A percentile compares a stretch with the other conserved stretches of the same genome.
Evolutionary conservation across 2,329 filamentous ascomycete genomes (phyloP).

Genomic region (Penicillium griseofulvum): DNA sequence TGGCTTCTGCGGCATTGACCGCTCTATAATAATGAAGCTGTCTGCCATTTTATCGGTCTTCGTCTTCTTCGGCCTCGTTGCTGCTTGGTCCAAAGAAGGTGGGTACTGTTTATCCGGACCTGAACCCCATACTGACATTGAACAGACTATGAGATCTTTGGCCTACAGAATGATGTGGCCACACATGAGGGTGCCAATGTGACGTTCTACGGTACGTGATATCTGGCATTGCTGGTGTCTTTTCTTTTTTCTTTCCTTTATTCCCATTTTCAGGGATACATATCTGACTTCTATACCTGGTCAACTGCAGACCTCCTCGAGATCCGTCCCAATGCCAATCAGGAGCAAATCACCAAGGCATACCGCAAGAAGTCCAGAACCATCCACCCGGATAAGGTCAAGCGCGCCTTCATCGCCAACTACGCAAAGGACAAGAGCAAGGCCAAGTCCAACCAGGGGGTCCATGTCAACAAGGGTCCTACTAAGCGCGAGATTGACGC

Average conservation of each 20-base stretch:
- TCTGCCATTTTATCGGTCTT: slow-evolving; percentile 65
- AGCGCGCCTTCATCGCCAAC: slow-evolving; percentile 73
- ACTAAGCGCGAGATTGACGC: slow-evolving; percentile 71
- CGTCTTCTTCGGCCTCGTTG: slow-evolving; percentile 64
- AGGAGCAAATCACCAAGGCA: slow-evolving; percentile 89
- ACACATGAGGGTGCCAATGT: slow-evolving; percentile 71
- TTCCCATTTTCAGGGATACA: neutral
- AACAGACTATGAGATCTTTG: slow-evolving; percentile 95
- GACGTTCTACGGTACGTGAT: slow-evolving; percentile 73
- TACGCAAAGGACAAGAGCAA: slow-evolving; percentile 55
- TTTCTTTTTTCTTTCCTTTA: neutral
- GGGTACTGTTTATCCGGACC: slow-evolving; percentile 24
- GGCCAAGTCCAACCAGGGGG: slow-evolving; percentile 57
- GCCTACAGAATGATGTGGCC: slow-evolving; percentile 81
- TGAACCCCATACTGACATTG: neutral
- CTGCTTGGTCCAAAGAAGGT: slow-evolving; percentile 88
- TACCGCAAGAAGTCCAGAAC: slow-evolving; percentile 82
- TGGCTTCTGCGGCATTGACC: slow-evolving; percentile 25
- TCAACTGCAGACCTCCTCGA: slow-evolving; percentile 68
- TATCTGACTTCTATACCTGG: neutral
- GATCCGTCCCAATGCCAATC: slow-evolving; percentile 67
- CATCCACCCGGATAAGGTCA: slow-evolving; percentile 94
- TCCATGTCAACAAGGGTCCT: slow-evolving; percentile 68
- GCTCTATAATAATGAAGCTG: slow-evolving; percentile 61
- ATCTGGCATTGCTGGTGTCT: neutral